Evolutionary conservation across 1,139 yeast species (phyloP), one percentile per base, ranked within the genome.

Genomic region (Diutina mesorugosa): DNA sequence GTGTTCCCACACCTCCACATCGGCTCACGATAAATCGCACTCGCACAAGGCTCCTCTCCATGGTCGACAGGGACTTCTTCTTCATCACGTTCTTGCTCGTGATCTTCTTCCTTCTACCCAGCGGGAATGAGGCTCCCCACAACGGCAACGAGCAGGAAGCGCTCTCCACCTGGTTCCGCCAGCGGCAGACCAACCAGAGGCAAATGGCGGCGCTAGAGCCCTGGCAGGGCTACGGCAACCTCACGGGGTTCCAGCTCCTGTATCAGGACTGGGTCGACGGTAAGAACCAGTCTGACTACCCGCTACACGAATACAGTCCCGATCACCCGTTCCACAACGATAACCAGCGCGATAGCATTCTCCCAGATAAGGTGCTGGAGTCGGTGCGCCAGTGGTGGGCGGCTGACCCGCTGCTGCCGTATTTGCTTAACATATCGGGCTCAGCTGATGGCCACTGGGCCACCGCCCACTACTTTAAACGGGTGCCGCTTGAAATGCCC

Each of bases 171-270:
- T 74, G 67, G 60, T 71, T 74, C 55, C 66, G 70, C 12, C 71
- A 72, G 55, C 64, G 78, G 8, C 63, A 64, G 29, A 61, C 64
- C 18, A 69, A 72, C 30, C 67, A 67, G 10, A 62, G 67, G 2
- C 67, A 69, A 12, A 68, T 85, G 50, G 61, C 62, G 16, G 68
- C 72, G 46, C 71, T 81, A 47, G 72, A 77, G 1, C 84, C 78
- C 65, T 59, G 65, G 18, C 60, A 69, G 4, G 90, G 90, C 8
- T 85, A 85, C 66, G 87, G 87, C 0, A 85, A 87, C 63, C 67
- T 89, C 10, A 87, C 95, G 0, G 96, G 96, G 8, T 79, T 85
- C 60, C 76, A 73, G 64, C 69, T 83, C 58, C 83, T 86, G 55
- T 87, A 85, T 62, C 69, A 72, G 9, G 93, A 87, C 66, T 76